phyloP scores from a whole-genome alignment of 257 asterid species.

The Buddleja alternifolia region DNA sequence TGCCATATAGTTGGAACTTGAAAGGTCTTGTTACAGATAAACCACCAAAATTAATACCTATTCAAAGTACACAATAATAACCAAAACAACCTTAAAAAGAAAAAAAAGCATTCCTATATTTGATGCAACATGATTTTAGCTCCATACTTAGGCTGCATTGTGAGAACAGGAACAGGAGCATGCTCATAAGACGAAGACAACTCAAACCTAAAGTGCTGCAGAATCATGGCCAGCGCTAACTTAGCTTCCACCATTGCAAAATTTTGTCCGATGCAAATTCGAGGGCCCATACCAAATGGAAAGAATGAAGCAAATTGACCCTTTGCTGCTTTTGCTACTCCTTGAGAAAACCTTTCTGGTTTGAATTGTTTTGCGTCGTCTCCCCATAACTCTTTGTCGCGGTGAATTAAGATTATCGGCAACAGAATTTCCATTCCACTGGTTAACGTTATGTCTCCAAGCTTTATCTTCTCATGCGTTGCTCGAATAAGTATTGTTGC shows the following conservation, averaged over 20 bases:
- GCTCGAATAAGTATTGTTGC: constrained; percentile 9
- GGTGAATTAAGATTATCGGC: constrained; percentile 42
- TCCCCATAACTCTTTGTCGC: constrained; percentile 45
- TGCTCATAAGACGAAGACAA: constrained; percentile 46
- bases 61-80: too few relatives aligned
- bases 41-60: too few relatives aligned
- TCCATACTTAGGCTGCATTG: constrained; percentile 41
- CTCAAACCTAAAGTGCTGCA: constrained; percentile 31
- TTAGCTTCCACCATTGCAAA: constrained; percentile 44
- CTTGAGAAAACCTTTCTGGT: constrained; percentile 52
- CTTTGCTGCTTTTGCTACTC: constrained; percentile 43
- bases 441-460: constrained; percentile 40
- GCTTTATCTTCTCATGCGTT: constrained; percentile 30
- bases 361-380: constrained; percentile 49
- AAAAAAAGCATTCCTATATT: too few relatives aligned
- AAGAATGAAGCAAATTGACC: constrained; percentile 32
- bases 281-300: constrained; percentile 48
- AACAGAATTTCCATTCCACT: constrained; percentile 28
- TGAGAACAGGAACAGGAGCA: constrained; percentile 36
- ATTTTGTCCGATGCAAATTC: constrained; percentile 42
- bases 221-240: constrained; percentile 34
- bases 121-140: constrained; percentile 25
- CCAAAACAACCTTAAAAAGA: too few relatives aligned
- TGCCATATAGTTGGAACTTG: too few relatives aligned
- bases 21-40: too few relatives aligned